These are phyloP conservation scores for Dissophora ornata DNA, from an alignment of 192 early-diverging fungal species.

Conservation along the genomic window DNA sequence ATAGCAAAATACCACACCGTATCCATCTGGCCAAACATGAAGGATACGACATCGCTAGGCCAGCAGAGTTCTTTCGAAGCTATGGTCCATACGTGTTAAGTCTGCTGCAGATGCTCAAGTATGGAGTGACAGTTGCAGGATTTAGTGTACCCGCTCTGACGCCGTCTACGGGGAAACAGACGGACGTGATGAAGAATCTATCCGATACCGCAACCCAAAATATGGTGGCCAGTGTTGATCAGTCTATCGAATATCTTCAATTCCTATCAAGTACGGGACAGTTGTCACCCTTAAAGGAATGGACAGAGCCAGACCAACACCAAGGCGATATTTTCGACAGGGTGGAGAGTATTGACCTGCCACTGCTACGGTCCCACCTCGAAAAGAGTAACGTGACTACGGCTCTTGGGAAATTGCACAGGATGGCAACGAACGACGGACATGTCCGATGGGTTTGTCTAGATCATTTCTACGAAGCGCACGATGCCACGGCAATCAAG, in stretches of 20 bases:
- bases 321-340: background rate
- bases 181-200: too few species aligned
- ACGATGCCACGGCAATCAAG: background rate
- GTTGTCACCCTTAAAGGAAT: too few species aligned
- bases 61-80: constrained; percentile 20
- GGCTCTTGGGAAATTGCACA: constrained; percentile 25
- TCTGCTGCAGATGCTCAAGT: constrained; percentile 33
- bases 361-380: constrained; percentile 6
- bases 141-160: constrained; percentile 9
- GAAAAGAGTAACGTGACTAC: background rate
- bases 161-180: background rate
- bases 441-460: constrained; percentile 42
- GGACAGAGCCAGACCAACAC: too few species aligned
- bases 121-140: constrained; percentile 20
- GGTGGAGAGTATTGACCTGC: too few species aligned
- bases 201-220: too few species aligned
- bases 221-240: too few species aligned
- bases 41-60: constrained; percentile 25
- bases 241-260: background rate
- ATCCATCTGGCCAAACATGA: constrained; percentile 30
- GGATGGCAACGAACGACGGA: constrained; percentile 14
- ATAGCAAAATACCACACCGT: constrained; percentile 4
- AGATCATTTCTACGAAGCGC: constrained; percentile 25
- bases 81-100: constrained; percentile 21
- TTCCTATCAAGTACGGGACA: too few species aligned